A percentile compares a stretch with the other conserved stretches of the same genome.
Evolutionary conservation across 441 rosid genomes (phyloP).

Genomic region (Erysimum pusillum): DNA sequence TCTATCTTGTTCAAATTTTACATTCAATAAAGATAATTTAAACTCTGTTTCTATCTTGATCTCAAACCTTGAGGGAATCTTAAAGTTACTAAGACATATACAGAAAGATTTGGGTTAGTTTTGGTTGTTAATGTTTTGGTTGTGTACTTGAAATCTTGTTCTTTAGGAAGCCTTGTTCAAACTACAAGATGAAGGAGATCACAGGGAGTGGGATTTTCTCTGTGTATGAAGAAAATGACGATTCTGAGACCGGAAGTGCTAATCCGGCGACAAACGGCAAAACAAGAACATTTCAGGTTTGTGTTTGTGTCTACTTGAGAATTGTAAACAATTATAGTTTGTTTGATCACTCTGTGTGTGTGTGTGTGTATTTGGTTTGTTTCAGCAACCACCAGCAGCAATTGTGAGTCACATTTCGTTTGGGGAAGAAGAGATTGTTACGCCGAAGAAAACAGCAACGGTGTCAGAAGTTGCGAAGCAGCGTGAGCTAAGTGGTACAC

Average conservation of each 20-base stretch:
- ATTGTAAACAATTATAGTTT: background rate
- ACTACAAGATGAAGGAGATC: constrained; percentile 91
- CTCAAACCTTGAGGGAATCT: too few relatives aligned
- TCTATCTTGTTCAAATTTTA: too few relatives aligned
- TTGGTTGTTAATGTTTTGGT: background rate
- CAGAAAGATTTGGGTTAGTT: background rate
- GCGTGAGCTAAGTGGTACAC: constrained; percentile 84
- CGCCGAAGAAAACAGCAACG: constrained; percentile 74
- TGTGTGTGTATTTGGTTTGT: constrained; percentile 26
- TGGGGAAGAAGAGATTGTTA: constrained; percentile 75
- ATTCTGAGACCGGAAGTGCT: constrained; percentile 58
- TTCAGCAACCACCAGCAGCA: constrained; percentile 81
- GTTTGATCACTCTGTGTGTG: constrained; percentile 14
- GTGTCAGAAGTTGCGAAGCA: constrained; percentile 92
- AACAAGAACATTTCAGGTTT: constrained; percentile 86
- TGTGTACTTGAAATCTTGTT: background rate
- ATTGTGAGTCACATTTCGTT: constrained; percentile 88
- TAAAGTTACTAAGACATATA: background rate
- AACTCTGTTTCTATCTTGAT: too few relatives aligned
- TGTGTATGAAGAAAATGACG: constrained; percentile 65
- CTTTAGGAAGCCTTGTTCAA: constrained; percentile 91
- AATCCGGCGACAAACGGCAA: constrained; percentile 56
- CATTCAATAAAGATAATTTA: too few relatives aligned
- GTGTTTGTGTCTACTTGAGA: background rate
- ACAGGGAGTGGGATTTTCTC: constrained; percentile 91